Evolutionary conservation across 2,329 filamentous ascomycete species (phyloP), one percentile per base, ranked within the genome.

Genomic region (Fusarium denticulatum): DNA sequence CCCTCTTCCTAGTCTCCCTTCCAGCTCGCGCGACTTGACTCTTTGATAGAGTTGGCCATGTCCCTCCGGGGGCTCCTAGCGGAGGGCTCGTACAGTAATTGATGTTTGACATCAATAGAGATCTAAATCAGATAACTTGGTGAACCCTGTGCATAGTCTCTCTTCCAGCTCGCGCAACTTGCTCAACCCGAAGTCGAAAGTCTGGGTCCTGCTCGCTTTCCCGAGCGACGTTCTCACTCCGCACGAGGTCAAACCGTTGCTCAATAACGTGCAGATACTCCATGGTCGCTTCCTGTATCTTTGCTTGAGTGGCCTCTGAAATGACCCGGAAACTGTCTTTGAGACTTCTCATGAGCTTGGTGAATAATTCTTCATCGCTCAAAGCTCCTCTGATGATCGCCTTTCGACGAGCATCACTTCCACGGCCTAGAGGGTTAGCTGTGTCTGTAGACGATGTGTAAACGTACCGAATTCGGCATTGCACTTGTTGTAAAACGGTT

Each of bases 161-260:
- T 20, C 43, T 68, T 1, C 66, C 69, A 6, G 22, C 36, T n/a
- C 24, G 53, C 0, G 53, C 32, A 10, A 34, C 43, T 1, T 61
- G 50, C 6, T 79, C 77, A 22, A 85, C 81, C 8, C 80, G 75
- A 3, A 50, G 24, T 10, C 82, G 74, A 47, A 84, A 83, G 26
- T 76, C 80, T 2, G 79, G 79, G 49, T 85, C 80, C 47, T 69
- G 72, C 58, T 83, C 82, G 26, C 80, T 80, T 73, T 85, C 83
- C 28, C 76, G 24, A 0, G 78, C 80, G 10, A 79, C 80, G 61
- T 84, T 83, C 40, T 85, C 84, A 22, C 71, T 77, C 5, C 82
- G 75, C 13, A 85, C 60, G 7, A 85, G 81, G 34, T 83, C 76
- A 46, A 86, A 71, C 0, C 78, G 82, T 10, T 60, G 69, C 13